A percentile compares a stretch with the other conserved stretches of the same genome.
Evolutionary conservation across 345 rosid species (phyloP).

Genomic region (Eucalyptus pumila): DNA sequence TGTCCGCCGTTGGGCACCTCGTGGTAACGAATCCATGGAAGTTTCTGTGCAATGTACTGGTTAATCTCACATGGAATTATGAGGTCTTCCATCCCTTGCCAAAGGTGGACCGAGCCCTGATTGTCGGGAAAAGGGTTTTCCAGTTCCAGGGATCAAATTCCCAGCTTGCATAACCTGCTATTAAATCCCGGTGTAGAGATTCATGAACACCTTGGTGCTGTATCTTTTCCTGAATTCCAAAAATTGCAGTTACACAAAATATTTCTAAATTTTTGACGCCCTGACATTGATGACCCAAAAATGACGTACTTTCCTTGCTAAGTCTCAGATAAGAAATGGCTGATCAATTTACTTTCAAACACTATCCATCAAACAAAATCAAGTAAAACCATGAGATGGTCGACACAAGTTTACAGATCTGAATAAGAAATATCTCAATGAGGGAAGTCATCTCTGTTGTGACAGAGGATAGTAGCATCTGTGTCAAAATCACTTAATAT

Average conservation of each 20-base stretch:
- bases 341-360: not conserved
- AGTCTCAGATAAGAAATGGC: not conserved
- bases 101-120: conserved; percentile 55
- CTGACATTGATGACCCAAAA: not conserved
- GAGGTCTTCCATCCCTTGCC: conserved; percentile 67
- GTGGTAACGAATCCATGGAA: conserved; percentile 71
- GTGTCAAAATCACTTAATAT: not conserved
- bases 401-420: not conserved
- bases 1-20: conserved; percentile 65
- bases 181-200: conserved; percentile 49
- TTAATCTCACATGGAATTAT: conserved; percentile 36
- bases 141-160: conserved; percentile 57
- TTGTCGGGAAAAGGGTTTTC: conserved; percentile 41
- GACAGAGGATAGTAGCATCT: not conserved
- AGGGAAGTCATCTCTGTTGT: not conserved
- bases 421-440: not conserved
- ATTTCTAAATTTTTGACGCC: not conserved
- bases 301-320: not conserved
- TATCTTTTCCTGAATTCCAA: conserved; percentile 29
- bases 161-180: conserved; percentile 57
- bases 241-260: not conserved
- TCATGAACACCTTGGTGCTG: conserved; percentile 66
- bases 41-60: conserved; percentile 31
- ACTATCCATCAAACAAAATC: not conserved
- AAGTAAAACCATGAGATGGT: not conserved